A percentile compares a stretch with the other conserved stretches of the same genome.
phyloP scores from a whole-genome alignment of 371 early-diverging fungal species.

The Apophysomyces ossiformis region DNA sequence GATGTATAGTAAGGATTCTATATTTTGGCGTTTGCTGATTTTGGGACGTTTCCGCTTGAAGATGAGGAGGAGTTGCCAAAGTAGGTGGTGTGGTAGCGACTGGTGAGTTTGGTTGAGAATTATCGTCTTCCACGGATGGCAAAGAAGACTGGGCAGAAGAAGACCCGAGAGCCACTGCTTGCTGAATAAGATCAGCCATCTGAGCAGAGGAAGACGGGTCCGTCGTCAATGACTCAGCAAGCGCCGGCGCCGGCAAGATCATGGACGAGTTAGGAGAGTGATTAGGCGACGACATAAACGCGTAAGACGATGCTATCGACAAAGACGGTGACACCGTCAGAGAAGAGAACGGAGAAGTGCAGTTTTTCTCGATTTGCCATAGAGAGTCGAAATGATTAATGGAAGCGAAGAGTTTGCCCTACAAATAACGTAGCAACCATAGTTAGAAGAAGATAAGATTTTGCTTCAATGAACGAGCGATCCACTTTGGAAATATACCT shows the following conservation, averaged over 20 bases:
- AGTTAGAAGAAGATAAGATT: neutral
- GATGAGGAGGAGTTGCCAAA: constrained; percentile 22
- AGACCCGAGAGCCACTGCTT: constrained; percentile 36
- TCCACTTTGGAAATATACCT: constrained; percentile 23
- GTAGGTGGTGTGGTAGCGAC: constrained; percentile 32
- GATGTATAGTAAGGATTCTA: constrained; percentile 52
- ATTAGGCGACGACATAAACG: constrained; percentile 50
- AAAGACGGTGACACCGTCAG: constrained; percentile 56
- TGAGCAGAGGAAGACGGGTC: constrained; percentile 22
- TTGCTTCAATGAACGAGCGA: constrained; percentile 1
- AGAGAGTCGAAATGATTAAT: constrained; percentile 51
- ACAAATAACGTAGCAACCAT: too few relatives aligned
- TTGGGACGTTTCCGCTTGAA: neutral
- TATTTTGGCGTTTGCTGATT: constrained; percentile 35
- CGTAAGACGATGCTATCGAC: constrained; percentile 60
- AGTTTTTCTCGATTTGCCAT: constrained; percentile 55
- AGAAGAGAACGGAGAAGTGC: constrained; percentile 51
- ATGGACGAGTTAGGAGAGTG: constrained; percentile 56
- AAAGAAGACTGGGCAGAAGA: constrained; percentile 32
- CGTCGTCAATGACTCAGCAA: constrained; percentile 33
- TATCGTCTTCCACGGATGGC: constrained; percentile 36
- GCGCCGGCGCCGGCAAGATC: constrained; percentile 48
- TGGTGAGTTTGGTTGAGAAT: constrained; percentile 41
- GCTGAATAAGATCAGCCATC: constrained; percentile 43
- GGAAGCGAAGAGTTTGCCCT: constrained; percentile 57